A percentile compares a stretch with the other conserved stretches of the same genome.
phyloP scores from a whole-genome alignment of 257 asterid species.

The Nicotiana benthamiana region DNA sequence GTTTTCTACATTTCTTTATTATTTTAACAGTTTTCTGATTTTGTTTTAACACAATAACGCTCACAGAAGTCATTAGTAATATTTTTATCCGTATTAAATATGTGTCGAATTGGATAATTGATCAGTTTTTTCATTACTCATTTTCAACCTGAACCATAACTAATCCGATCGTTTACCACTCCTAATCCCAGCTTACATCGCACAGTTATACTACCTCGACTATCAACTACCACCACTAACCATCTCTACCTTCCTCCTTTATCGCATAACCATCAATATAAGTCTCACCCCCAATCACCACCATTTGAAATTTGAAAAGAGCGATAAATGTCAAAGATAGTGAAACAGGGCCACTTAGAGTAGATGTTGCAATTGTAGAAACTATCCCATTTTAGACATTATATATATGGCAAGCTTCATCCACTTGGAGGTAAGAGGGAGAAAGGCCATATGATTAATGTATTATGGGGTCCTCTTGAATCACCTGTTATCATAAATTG shows the following conservation, averaged over 20 bases:
- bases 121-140: no score
- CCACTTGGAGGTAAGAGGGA: neutral
- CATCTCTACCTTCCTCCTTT: neutral
- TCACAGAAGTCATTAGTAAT: no score
- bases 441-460: neutral
- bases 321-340: neutral
- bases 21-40: no score
- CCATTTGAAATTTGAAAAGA: neutral
- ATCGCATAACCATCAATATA: no score
- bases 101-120: no score
- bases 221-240: no score
- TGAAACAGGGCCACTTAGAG: neutral
- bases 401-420: slow-evolving; percentile 15
- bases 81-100: no score
- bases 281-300: neutral
- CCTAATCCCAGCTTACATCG: no score
- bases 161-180: no score
- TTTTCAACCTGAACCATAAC: no score
- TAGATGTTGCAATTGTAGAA: slow-evolving; percentile 3
- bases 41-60: no score
- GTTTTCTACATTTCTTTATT: no score
- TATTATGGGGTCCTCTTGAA: neutral
- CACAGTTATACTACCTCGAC: neutral
- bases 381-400: neutral
- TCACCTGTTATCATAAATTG: neutral